Percentiles rank a stretch among this genome's conserved stretches.
These are phyloP conservation scores for Calonectria pteridis DNA, from an alignment of 2,329 filamentous ascomycete species.

Conservation along the genomic window DNA sequence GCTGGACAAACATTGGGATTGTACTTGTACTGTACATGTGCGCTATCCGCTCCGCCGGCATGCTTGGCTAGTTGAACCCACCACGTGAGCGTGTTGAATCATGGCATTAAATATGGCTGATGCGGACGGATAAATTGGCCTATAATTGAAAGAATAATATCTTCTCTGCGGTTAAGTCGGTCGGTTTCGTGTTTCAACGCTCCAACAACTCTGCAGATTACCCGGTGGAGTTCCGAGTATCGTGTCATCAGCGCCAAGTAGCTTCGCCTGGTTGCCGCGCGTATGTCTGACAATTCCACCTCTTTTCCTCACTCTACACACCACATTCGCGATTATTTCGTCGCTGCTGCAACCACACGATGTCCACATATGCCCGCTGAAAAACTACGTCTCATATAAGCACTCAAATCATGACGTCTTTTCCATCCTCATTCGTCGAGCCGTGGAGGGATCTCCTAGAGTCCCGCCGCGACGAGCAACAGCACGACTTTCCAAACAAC, in stretches of 20 bases:
- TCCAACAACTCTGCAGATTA: background rate
- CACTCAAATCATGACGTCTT: constrained; percentile 26
- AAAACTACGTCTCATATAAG: background rate
- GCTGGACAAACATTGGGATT: background rate
- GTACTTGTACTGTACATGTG: background rate
- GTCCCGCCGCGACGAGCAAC: constrained; percentile 49
- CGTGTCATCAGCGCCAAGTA: background rate
- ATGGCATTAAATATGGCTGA: background rate
- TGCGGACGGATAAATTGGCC: background rate
- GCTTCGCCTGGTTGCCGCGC: background rate
- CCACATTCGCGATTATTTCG: background rate
- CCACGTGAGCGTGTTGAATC: background rate
- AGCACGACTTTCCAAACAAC: constrained; percentile 63
- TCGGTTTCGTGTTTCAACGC: background rate
- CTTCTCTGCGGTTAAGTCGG: background rate
- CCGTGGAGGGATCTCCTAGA: constrained; percentile 53
- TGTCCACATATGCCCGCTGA: background rate
- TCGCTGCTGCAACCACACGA: background rate
- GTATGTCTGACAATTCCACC: background rate
- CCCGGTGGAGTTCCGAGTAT: background rate
- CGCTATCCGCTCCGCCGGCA: background rate
- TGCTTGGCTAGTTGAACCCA: background rate
- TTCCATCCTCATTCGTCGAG: constrained; percentile 54
- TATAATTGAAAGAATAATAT: background rate
- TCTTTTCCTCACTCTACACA: background rate